Evolutionary conservation across 192 early-diverging fungal genomes (phyloP).

Genomic region (Entophlyctis luteolus): DNA sequence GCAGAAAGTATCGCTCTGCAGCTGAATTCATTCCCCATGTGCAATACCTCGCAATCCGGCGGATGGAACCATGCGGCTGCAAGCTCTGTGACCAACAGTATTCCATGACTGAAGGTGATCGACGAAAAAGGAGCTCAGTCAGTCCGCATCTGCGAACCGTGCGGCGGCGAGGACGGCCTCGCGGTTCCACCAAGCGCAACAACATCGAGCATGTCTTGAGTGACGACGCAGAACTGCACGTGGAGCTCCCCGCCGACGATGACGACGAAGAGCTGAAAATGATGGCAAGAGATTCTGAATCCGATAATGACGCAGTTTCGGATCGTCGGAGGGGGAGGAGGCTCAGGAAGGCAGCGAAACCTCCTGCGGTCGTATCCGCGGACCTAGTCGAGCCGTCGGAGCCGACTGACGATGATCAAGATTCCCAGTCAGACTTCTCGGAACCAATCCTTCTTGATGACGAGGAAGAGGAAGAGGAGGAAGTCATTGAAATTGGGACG

Average conservation of each 20-base stretch:
- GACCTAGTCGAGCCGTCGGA: neutral
- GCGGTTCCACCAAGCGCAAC: too few species aligned
- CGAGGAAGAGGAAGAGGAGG: neutral
- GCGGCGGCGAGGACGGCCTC: too few species aligned
- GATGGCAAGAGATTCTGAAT: neutral
- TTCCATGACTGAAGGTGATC: neutral
- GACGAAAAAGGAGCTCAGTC: neutral
- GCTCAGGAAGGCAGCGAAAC: neutral
- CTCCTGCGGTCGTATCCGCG: neutral
- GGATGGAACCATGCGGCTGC: neutral
- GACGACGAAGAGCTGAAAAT: neutral
- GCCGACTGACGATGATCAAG: neutral
- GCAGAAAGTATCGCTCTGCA: neutral
- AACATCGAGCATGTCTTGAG: too few species aligned
- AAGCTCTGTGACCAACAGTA: neutral
- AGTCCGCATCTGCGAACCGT: neutral
- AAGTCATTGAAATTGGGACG: neutral
- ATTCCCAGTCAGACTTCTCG: too few species aligned
- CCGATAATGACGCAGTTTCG: neutral
- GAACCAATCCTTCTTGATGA: neutral
- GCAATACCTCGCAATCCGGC: neutral
- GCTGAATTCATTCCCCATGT: constrained; percentile 1
- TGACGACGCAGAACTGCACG: too few species aligned
- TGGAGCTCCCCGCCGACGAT: too few species aligned
- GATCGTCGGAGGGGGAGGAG: neutral